Evolutionary conservation across 306 rosid genomes (phyloP).

Genomic region (Cucurbita maxima): DNA sequence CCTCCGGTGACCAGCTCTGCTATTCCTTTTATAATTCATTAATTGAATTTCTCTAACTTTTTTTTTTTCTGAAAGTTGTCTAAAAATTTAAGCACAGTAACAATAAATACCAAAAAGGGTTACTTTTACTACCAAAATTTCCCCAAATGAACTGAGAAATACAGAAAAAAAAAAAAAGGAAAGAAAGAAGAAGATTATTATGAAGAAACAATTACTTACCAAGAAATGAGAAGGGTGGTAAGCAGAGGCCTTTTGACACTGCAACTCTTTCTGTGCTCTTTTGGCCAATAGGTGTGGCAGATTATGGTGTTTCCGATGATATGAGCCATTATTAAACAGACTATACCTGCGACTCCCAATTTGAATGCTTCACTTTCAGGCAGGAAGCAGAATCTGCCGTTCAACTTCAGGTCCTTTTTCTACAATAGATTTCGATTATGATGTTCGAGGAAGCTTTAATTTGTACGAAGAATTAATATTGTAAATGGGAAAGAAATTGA

Average conservation of each 20-base stretch:
- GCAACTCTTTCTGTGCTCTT: conserved; percentile 21
- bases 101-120: no score
- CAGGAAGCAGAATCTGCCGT: conserved; percentile 43
- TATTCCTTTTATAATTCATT: no score
- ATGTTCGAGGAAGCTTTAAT: neutral
- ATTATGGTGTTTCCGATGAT: conserved; percentile 32
- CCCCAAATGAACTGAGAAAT: neutral
- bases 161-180: neutral
- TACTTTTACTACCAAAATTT: neutral
- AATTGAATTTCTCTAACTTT: no score
- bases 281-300: conserved; percentile 24
- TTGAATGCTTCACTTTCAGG: conserved; percentile 61
- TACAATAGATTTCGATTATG: conserved; percentile 1
- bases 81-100: no score
- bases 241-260: conserved; percentile 25
- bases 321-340: conserved; percentile 39
- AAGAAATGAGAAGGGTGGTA: conserved; percentile 45
- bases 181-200: neutral
- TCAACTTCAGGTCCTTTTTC: conserved; percentile 50
- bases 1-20: neutral
- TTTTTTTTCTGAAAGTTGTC: no score
- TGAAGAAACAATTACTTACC: conserved; percentile 35
- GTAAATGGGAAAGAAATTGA: neutral
- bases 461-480: neutral
- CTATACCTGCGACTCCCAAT: conserved; percentile 51